Evolutionary conservation across 2,329 filamentous ascomycete genomes (phyloP).

Genomic region (Fusarium sp.): DNA sequence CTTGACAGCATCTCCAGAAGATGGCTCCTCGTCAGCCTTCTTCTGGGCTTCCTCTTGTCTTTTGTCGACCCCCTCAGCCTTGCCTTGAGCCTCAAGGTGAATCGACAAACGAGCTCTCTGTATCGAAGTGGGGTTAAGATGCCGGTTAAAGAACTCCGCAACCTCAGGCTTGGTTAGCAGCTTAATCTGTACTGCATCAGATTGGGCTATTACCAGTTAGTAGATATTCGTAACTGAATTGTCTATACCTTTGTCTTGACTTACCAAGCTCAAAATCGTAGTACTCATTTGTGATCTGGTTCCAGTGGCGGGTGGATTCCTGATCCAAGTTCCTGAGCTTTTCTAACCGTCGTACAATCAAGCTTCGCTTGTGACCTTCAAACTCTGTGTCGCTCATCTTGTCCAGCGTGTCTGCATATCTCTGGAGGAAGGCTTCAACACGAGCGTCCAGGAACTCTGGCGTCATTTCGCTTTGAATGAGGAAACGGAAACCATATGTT

Average conservation of each 20-base stretch:
- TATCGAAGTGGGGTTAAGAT: constrained; percentile 80
- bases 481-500: constrained; percentile 86
- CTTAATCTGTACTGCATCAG: constrained; percentile 82
- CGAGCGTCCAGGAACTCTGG: constrained; percentile 87
- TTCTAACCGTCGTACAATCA: constrained; percentile 88
- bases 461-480: constrained; percentile 92
- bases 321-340: constrained; percentile 92
- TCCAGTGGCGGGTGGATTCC: constrained; percentile 87
- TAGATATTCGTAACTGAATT: neutral
- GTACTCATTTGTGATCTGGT: constrained; percentile 85
- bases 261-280: constrained; percentile 91
- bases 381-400: constrained; percentile 88
- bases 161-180: constrained; percentile 83
- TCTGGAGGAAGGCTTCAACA: constrained; percentile 85
- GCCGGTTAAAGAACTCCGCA: constrained; percentile 80
- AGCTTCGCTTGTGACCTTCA: constrained; percentile 88
- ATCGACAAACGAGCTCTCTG: constrained; percentile 86
- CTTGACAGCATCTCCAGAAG: constrained; percentile 53
- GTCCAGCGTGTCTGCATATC: constrained; percentile 74
- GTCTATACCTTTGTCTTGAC: constrained; percentile 47
- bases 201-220: constrained; percentile 67
- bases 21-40: constrained; percentile 53
- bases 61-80: constrained; percentile 61
- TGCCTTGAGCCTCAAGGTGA: constrained; percentile 82
- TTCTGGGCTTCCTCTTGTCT: constrained; percentile 60